Evolutionary conservation across 2,329 filamentous ascomycete genomes (phyloP).

Genomic region (Helminthosporium solani): DNA sequence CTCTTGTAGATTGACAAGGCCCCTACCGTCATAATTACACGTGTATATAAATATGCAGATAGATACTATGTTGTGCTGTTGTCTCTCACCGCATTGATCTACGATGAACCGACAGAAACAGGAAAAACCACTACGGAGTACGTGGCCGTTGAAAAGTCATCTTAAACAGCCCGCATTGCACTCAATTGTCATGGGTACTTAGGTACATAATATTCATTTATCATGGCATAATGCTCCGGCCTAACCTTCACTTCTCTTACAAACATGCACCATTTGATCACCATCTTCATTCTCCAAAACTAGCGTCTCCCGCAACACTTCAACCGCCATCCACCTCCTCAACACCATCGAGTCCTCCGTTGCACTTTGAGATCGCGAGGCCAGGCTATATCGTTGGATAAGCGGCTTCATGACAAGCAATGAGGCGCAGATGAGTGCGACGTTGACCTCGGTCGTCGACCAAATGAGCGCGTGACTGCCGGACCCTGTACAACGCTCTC

Average conservation of each 20-base stretch:
- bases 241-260: not conserved
- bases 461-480: slow-evolving; percentile 46
- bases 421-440: slow-evolving; percentile 48
- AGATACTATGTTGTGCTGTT: no score
- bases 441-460: slow-evolving; percentile 46
- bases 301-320: not conserved
- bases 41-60: no score
- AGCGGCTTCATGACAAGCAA: slow-evolving; percentile 48
- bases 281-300: not conserved
- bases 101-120: no score
- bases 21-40: no score
- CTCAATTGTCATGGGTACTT: no score
- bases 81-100: no score
- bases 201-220: no score
- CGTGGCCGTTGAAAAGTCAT: no score
- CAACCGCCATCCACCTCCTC: not conserved
- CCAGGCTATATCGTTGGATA: slow-evolving; percentile 38
- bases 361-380: slow-evolving; percentile 8
- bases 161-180: no score
- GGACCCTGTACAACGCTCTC: slow-evolving; percentile 21
- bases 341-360: not conserved
- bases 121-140: no score
- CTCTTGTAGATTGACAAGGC: no score
- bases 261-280: not conserved
- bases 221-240: no score